Conservation (phyloP, 1,139 yeast genomes). For the Hemisphaericaspora lyxosophila region DNA sequence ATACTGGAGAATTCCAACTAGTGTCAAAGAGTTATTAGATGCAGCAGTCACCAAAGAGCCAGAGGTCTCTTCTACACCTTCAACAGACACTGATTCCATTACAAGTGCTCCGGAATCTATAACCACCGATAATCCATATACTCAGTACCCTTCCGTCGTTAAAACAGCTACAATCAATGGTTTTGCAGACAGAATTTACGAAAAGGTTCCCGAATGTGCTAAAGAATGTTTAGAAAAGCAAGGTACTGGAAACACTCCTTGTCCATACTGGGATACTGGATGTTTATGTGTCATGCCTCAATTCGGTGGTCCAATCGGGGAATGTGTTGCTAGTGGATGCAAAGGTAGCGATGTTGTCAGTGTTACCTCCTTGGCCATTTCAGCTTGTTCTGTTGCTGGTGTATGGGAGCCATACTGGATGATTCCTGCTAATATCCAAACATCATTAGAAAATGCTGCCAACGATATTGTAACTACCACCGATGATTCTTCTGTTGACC, state of each 20-base stretch:
- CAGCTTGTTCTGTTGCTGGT: slow-evolving; percentile 40
- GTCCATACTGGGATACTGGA: slow-evolving; percentile 42
- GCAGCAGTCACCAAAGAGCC: background rate
- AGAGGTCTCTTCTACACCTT: background rate
- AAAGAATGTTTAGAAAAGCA: slow-evolving; percentile 21
- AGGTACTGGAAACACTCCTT: slow-evolving; percentile 30
- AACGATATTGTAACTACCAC: background rate
- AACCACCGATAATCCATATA: slow-evolving; percentile 16
- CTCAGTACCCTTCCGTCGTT: slow-evolving; percentile 39
- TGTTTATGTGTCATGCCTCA: slow-evolving; percentile 36
- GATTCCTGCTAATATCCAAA: slow-evolving; percentile 34
- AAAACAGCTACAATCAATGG: slow-evolving; percentile 42
- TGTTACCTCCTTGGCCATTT: slow-evolving; percentile 24
- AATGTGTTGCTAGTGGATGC: slow-evolving; percentile 29
- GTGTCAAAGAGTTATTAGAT: background rate
- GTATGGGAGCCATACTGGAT: slow-evolving; percentile 43
- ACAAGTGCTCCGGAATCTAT: slow-evolving; percentile 11
- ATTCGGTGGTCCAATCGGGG: slow-evolving; percentile 27
- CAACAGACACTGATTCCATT: background rate
- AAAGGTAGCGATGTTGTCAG: slow-evolving; percentile 21
- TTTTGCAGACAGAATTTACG: slow-evolving; percentile 38
- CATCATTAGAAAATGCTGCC: slow-evolving; percentile 34
- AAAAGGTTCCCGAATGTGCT: slow-evolving; percentile 28
- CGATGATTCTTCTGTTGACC: background rate
- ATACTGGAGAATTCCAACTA: slow-evolving; percentile 21